A percentile compares a stretch with the other conserved stretches of the same genome.
Conservation (phyloP, 805 yeast species). For the Yarrowia sp. region DNA sequence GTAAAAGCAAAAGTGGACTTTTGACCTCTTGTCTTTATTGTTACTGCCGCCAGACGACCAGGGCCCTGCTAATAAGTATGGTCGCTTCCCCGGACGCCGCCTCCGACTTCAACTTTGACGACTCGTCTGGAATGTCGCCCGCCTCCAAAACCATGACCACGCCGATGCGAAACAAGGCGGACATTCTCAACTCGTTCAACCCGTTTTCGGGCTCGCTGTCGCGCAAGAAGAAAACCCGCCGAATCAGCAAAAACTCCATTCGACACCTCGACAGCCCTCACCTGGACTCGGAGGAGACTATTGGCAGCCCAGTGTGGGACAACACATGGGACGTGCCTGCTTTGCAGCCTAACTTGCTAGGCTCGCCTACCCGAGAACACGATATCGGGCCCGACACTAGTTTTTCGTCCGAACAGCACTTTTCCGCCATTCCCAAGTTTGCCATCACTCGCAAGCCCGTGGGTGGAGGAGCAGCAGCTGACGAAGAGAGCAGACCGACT, state of each 20-base stretch:
- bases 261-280: conserved; percentile 22
- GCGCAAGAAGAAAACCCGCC: conserved; percentile 2
- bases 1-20: conserved; percentile 13
- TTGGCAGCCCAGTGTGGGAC: conserved; percentile 15
- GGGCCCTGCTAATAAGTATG: conserved; percentile 17
- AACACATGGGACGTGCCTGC: conserved; percentile 15
- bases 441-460: conserved; percentile 1
- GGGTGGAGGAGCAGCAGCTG: not conserved
- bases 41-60: not conserved
- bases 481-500: conserved; percentile 10
- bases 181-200: conserved; percentile 15
- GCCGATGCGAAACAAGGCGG: conserved; percentile 19
- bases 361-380: not conserved
- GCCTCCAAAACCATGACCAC: conserved; percentile 8
- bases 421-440: conserved; percentile 10
- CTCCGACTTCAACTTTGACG: not conserved
- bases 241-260: conserved; percentile 17
- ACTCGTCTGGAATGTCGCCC: conserved; percentile 11
- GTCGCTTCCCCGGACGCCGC: conserved; percentile 4
- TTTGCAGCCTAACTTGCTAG: not conserved
- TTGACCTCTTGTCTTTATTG: not conserved
- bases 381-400: conserved; percentile 6
- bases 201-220: conserved; percentile 14
- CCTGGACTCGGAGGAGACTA: conserved; percentile 2
- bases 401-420: not conserved